These are phyloP conservation scores for Trametes punicea DNA, from an alignment of 768 basidiomycete genomes.

Conservation along the genomic window DNA sequence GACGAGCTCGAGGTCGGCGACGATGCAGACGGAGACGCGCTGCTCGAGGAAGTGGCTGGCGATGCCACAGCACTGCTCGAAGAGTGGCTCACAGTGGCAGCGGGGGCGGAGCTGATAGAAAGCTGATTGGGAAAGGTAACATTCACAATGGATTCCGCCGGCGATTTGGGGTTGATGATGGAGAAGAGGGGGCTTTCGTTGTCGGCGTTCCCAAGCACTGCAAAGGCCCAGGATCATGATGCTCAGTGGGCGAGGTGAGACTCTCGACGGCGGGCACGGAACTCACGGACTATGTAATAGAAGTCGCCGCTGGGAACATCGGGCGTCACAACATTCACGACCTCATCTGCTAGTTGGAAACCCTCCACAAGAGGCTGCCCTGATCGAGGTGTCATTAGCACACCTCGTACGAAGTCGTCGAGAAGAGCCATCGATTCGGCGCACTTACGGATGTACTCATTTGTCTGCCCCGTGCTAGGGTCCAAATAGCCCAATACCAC, in stretches of 20 bases:
- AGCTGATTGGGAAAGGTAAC: background rate
- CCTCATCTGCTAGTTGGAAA: constrained; percentile 38
- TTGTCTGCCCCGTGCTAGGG: background rate
- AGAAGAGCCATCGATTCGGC: too few species aligned
- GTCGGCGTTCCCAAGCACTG: constrained; percentile 38
- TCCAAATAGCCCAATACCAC: background rate
- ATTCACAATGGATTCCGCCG: background rate
- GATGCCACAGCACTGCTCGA: background rate
- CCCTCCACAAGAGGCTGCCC: constrained; percentile 39
- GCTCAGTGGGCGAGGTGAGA: too few species aligned
- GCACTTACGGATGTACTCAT: background rate
- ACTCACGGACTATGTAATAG: constrained; percentile 43
- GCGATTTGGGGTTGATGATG: constrained; percentile 15
- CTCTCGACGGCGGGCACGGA: too few species aligned
- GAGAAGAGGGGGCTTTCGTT: constrained; percentile 35
- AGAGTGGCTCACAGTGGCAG: background rate
- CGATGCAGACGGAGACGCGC: background rate
- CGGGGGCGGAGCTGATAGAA: background rate
- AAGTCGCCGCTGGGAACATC: constrained; percentile 31
- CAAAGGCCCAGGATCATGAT: too few species aligned
- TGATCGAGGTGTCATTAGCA: too few species aligned
- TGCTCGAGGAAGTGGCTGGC: background rate
- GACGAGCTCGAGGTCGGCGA: background rate
- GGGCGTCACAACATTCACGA: constrained; percentile 35
- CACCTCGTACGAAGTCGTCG: background rate